Evolutionary conservation across 805 yeast genomes (phyloP).

Genomic region (Clavispora vitiphila): DNA sequence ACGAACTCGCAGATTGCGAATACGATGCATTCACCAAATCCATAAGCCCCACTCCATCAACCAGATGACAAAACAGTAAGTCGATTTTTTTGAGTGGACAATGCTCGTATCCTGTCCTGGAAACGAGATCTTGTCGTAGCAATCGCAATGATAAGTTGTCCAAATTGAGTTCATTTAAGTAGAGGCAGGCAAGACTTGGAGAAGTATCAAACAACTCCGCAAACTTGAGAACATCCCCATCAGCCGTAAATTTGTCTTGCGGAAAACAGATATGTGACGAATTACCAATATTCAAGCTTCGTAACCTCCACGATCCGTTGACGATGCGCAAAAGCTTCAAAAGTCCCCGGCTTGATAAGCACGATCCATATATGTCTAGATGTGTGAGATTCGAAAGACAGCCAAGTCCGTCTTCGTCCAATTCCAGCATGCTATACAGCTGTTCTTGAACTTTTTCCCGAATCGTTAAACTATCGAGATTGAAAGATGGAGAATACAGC

Average conservation of each 20-base stretch:
- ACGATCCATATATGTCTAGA: conserved; percentile 25
- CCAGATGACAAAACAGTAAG: conserved; percentile 29
- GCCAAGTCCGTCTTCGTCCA: conserved; percentile 18
- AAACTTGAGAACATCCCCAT: conserved; percentile 7
- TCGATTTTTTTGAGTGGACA: conserved; percentile 24
- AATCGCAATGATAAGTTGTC: conserved; percentile 30
- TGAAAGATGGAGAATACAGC: conserved; percentile 25
- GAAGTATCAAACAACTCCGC: conserved; percentile 8
- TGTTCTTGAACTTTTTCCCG: conserved; percentile 23
- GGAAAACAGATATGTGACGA: conserved; percentile 9
- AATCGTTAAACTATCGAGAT: conserved; percentile 21
- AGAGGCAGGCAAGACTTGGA: conserved; percentile 19
- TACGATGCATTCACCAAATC: conserved; percentile 19
- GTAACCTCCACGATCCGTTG: conserved; percentile 3
- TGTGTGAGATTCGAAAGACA: conserved; percentile 19
- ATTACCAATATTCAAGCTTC: conserved; percentile 11
- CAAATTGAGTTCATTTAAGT: conserved; percentile 31
- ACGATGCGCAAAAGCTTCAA: conserved; percentile 8
- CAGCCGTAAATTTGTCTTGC: conserved; percentile 8
- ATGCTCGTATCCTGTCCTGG: conserved; percentile 10
- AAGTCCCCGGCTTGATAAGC: conserved; percentile 9
- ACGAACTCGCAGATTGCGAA: conserved; percentile 3
- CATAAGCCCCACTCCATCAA: conserved; percentile 38
- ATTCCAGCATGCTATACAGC: conserved; percentile 24
- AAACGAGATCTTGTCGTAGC: conserved; percentile 23